Percentiles rank a stretch among this genome's conserved stretches.
These are phyloP conservation scores for Nakazawaea ishiwadae DNA, from an alignment of 805 yeast species.

Conservation along the genomic window DNA sequence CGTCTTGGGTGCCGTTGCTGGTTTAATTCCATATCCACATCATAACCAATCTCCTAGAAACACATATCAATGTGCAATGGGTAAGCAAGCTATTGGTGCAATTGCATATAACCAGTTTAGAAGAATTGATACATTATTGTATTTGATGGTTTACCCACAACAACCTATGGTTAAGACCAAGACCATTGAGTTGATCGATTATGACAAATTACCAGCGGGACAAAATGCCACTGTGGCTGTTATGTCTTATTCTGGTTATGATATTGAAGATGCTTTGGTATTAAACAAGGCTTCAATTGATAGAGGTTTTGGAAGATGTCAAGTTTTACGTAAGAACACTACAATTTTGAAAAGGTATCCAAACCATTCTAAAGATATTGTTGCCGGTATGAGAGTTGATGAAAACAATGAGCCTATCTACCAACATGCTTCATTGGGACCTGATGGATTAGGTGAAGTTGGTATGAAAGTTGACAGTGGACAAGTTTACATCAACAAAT, in stretches of 20 bases:
- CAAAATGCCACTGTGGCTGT: slow-evolving; percentile 99
- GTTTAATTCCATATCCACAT: slow-evolving; percentile 87
- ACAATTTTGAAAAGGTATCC: slow-evolving; percentile 87
- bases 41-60: slow-evolving; percentile 94
- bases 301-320: slow-evolving; percentile 97
- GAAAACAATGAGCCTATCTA: slow-evolving; percentile 76
- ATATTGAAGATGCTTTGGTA: slow-evolving; percentile 98
- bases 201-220: slow-evolving; percentile 97
- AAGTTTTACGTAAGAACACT: slow-evolving; percentile 88
- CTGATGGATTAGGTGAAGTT: slow-evolving; percentile 96
- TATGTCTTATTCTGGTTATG: slow-evolving; percentile 98
- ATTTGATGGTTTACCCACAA: slow-evolving; percentile 97
- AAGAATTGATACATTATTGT: slow-evolving; percentile 89
- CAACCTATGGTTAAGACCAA: slow-evolving; percentile 99
- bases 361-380: slow-evolving; percentile 86
- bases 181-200: slow-evolving; percentile 91
- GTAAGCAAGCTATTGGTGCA: slow-evolving; percentile 99
- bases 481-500: slow-evolving; percentile 89
- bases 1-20: slow-evolving; percentile 88
- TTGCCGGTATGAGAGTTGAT: slow-evolving; percentile 87
- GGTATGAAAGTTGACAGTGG: slow-evolving; percentile 90
- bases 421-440: slow-evolving; percentile 83
- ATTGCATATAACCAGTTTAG: slow-evolving; percentile 95
- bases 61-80: slow-evolving; percentile 99
- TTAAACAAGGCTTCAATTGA: slow-evolving; percentile 90